Evolutionary conservation across 768 basidiomycete species (phyloP), one percentile per base, ranked within the genome.

Genomic region (Cubamyces lactineus): DNA sequence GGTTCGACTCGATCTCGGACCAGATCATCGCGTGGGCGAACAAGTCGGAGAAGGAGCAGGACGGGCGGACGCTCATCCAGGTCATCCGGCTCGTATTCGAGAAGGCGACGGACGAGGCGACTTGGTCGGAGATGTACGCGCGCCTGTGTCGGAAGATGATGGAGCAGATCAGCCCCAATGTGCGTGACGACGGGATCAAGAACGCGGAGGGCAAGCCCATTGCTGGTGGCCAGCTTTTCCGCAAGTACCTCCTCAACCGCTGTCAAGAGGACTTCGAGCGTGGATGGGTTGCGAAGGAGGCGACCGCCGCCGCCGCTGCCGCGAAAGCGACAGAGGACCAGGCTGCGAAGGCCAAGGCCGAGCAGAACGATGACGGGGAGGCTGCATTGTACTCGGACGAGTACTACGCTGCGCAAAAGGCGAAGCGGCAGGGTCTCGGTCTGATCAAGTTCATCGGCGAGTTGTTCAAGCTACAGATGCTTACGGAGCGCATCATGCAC

Each of bases 201-300:
- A 87, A 86, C 65, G 45, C 78, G 13, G 92, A 95, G 64, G 93
- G 92, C 71, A 89, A 90, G 72, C 91, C 91, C n/a, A 90, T 96
- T 61, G 82, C 91, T 46, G 96, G 96, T 67, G 96, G 96, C 51
- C 87, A 92, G 61, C 84, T 98, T 45, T 99, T 98, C 90, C 83
- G 96, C 65, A 96, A 96, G 78, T 98, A 98, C 77, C 84, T 98
- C 21, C 83, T 98, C 57, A 96, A 96, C 72, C 86, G 96, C 46
- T 98, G 96, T 77, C 96, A 97, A 73, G 93, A 97, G 72, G 96
- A 98, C 77, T 98, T 98, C 75, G 96, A 98, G 79, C 86, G 88
- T 63, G 95, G 95, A 6, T 98, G 96, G 96, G 84, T 89, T 41
- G 86, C 87, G 23, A 92, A 95, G 75, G 94, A 96, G 71, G 80